Conservation (phyloP, 1,284 basidiomycete genomes). For the Puccinia coronata region DNA sequence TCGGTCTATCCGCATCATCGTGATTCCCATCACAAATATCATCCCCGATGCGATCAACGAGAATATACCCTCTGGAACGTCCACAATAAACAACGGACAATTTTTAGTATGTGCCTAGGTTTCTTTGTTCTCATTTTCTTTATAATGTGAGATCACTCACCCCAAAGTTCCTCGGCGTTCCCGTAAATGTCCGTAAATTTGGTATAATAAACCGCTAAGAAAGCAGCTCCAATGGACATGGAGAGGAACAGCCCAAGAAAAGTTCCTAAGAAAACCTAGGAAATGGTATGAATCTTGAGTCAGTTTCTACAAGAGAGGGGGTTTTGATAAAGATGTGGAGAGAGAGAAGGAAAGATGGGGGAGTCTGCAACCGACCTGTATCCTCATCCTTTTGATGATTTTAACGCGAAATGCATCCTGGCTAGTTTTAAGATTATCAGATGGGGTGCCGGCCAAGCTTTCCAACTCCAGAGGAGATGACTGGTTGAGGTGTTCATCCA, state of each 20-base stretch:
- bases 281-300: not conserved
- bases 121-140: slow-evolving; percentile 38
- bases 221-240: slow-evolving; percentile 66
- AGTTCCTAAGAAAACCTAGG: slow-evolving; percentile 77
- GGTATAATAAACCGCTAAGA: slow-evolving; percentile 64
- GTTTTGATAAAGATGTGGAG: not conserved
- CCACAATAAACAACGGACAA: too few relatives aligned
- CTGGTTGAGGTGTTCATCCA: slow-evolving; percentile 14
- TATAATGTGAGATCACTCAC: slow-evolving; percentile 52
- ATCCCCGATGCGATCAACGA: slow-evolving; percentile 68
- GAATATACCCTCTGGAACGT: slow-evolving; percentile 49
- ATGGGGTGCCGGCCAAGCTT: slow-evolving; percentile 28
- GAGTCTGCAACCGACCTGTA: too few relatives aligned
- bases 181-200: slow-evolving; percentile 64
- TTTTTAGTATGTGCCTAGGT: slow-evolving; percentile 51
- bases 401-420: slow-evolving; percentile 3
- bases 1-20: slow-evolving; percentile 64
- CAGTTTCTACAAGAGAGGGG: not conserved
- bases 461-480: slow-evolving; percentile 11
- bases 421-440: not conserved
- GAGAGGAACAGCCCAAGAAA: slow-evolving; percentile 73
- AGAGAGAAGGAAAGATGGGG: not conserved
- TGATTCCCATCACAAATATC: slow-evolving; percentile 53
- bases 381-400: slow-evolving; percentile 42
- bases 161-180: slow-evolving; percentile 64